These are phyloP conservation scores for Boletus sp. DNA, from an alignment of 1,284 basidiomycete species.

Conservation along the genomic window DNA sequence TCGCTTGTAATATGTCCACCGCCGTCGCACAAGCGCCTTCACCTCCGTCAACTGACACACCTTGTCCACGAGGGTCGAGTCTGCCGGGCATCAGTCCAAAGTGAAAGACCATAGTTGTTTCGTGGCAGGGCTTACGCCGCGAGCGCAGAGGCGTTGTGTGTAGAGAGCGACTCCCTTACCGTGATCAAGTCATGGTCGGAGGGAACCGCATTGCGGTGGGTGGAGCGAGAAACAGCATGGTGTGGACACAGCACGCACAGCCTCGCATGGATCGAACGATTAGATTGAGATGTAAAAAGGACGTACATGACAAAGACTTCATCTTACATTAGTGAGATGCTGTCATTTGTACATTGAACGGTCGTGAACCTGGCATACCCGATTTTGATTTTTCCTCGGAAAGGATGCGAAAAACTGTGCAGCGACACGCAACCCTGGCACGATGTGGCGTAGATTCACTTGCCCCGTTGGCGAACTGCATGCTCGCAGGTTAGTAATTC, in stretches of 20 bases:
- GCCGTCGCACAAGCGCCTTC: conserved; percentile 50
- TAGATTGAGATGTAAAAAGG: conserved; percentile 13
- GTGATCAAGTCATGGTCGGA: conserved; percentile 58
- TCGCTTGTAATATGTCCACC: conserved; percentile 59
- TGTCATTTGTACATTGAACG: conserved; percentile 75
- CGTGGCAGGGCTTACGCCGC: conserved; percentile 62
- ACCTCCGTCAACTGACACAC: conserved; percentile 62
- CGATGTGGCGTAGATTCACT: conserved; percentile 18
- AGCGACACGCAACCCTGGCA: conserved; percentile 9
- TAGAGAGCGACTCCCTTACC: conserved; percentile 69
- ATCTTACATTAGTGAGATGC: conserved; percentile 63
- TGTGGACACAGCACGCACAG: conserved; percentile 8
- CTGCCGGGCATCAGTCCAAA: conserved; percentile 56
- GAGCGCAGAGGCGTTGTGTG: conserved; percentile 52
- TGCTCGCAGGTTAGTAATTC: conserved; percentile 59
- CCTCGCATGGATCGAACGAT: conserved; percentile 16
- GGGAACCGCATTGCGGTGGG: neutral
- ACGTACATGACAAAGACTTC: conserved; percentile 61
- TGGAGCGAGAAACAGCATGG: conserved; percentile 5
- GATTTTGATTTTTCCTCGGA: conserved; percentile 29
- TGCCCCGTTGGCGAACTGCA: conserved; percentile 66
- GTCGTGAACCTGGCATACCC: neutral
- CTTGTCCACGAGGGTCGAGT: conserved; percentile 45
- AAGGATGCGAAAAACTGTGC: conserved; percentile 12
- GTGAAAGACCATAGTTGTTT: conserved; percentile 70